Conservation (phyloP, 2,329 filamentous ascomycete species). For the Ambrosiella beaveri region DNA sequence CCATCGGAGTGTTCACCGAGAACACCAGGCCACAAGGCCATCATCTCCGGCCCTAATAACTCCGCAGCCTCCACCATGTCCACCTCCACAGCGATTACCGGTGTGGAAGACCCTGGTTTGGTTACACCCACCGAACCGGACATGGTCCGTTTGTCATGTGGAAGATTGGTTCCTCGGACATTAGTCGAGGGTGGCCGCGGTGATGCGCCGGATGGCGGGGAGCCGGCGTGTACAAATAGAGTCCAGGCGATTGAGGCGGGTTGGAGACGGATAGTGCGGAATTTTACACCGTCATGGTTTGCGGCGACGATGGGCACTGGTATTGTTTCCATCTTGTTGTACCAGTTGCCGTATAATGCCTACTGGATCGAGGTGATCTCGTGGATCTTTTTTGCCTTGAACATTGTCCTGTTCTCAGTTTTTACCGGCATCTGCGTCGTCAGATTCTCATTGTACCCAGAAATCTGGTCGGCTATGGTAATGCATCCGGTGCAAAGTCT, state of each 20-base stretch:
- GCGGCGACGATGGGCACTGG: constrained; percentile 50
- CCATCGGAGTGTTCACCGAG: neutral
- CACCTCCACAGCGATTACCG: neutral
- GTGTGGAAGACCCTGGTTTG: neutral
- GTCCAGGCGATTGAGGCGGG: constrained; percentile 19
- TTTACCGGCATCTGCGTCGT: constrained; percentile 37
- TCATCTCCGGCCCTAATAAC: neutral
- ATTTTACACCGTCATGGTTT: constrained; percentile 43
- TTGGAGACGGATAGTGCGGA: constrained; percentile 30
- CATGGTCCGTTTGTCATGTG: constrained; percentile 5
- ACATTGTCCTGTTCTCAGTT: constrained; percentile 37
- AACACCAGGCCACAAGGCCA: neutral
- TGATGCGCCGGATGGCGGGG: neutral
- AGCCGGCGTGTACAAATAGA: neutral
- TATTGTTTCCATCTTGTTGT: constrained; percentile 45
- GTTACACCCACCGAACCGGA: neutral
- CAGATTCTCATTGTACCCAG: constrained; percentile 47
- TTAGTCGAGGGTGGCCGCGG: neutral
- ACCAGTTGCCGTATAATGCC: constrained; percentile 43
- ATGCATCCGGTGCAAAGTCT: constrained; percentile 48
- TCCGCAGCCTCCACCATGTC: neutral
- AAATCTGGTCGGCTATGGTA: constrained; percentile 50
- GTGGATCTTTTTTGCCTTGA: constrained; percentile 42
- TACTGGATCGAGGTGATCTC: constrained; percentile 41
- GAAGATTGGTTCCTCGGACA: constrained; percentile 1